Percentiles rank a stretch among this genome's conserved stretches.
phyloP scores from a whole-genome alignment of 208 protist species.

The Leishmania turanica region DNA sequence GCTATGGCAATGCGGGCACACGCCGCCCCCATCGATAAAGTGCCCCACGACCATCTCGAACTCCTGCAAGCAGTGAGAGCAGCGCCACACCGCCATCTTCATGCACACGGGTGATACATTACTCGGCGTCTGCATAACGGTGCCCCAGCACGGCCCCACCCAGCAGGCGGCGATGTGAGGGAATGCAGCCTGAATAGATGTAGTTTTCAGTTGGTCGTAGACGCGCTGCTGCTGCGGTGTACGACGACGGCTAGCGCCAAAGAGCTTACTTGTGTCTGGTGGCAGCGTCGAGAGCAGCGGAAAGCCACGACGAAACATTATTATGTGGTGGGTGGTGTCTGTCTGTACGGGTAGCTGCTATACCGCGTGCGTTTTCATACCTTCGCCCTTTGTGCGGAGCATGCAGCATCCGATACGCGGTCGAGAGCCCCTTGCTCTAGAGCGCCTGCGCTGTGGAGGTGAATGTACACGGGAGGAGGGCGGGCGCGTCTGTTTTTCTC shows the following conservation, averaged over 20 bases:
- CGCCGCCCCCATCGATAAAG: slow-evolving; percentile 74
- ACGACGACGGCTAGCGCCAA: slow-evolving; percentile 52
- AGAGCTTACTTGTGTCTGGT: slow-evolving; percentile 53
- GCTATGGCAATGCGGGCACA: slow-evolving; percentile 83
- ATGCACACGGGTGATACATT: slow-evolving; percentile 66
- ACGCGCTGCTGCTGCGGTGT: slow-evolving; percentile 54
- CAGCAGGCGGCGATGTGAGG: slow-evolving; percentile 87
- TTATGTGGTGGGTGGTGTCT: not conserved
- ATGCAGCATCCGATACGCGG: not conserved
- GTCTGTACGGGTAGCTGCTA: not conserved
- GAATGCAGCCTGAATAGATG: slow-evolving; percentile 73
- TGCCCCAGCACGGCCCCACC: slow-evolving; percentile 88
- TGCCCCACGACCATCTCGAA: slow-evolving; percentile 78
- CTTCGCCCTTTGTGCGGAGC: not conserved
- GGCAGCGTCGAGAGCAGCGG: slow-evolving; percentile 8
- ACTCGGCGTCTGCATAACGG: slow-evolving; percentile 81
- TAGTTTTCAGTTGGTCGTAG: slow-evolving; percentile 64
- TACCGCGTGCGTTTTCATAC: not conserved
- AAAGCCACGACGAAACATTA: slow-evolving; percentile 6
- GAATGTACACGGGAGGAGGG: not conserved
- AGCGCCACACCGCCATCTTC: slow-evolving; percentile 86
- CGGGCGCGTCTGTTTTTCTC: not conserved
- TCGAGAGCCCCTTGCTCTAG: not conserved
- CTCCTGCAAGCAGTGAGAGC: slow-evolving; percentile 75
- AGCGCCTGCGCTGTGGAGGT: not conserved